These are phyloP conservation scores for Colletotrichum lentis DNA, from an alignment of 2,329 filamentous ascomycete genomes.

Conservation along the genomic window DNA sequence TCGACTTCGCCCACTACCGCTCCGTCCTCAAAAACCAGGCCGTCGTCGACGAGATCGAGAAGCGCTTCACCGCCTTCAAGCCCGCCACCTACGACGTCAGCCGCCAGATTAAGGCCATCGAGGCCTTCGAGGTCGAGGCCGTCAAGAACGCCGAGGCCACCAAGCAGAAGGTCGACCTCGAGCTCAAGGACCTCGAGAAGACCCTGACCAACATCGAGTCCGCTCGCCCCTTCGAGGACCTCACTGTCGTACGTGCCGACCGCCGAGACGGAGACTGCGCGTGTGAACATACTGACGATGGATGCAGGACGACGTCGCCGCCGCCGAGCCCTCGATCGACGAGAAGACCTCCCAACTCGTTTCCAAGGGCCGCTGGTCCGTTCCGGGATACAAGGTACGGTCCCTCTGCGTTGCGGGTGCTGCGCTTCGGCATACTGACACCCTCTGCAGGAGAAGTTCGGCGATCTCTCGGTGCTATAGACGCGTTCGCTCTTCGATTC, in stretches of 20 bases:
- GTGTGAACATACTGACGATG: constrained; percentile 42
- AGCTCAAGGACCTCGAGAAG: constrained; percentile 92
- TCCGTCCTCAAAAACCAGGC: constrained; percentile 93
- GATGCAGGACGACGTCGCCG: constrained; percentile 86
- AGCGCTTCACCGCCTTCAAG: constrained; percentile 91
- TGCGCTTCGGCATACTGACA: constrained; percentile 53
- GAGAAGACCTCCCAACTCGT: constrained; percentile 95
- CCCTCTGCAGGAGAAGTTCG: constrained; percentile 87
- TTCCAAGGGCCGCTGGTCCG: constrained; percentile 96
- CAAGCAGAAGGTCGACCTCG: constrained; percentile 93
- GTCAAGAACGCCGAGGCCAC: constrained; percentile 96
- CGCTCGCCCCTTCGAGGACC: constrained; percentile 92
- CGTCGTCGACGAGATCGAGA: constrained; percentile 96
- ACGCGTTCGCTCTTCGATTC: constrained; percentile 56
- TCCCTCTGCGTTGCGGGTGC: background rate
- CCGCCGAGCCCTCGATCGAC: constrained; percentile 95
- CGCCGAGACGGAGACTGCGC: constrained; percentile 11
- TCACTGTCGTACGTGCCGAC: constrained; percentile 84
- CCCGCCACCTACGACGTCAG: constrained; percentile 89
- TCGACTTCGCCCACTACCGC: constrained; percentile 97
- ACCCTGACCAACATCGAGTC: constrained; percentile 97
- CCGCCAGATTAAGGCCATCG: constrained; percentile 97
- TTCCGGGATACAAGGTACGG: constrained; percentile 97
- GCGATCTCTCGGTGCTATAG: constrained; percentile 95
- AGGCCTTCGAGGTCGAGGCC: constrained; percentile 96